phyloP scores from a whole-genome alignment of 192 early-diverging fungal genomes.

The Coemansia reversa region DNA sequence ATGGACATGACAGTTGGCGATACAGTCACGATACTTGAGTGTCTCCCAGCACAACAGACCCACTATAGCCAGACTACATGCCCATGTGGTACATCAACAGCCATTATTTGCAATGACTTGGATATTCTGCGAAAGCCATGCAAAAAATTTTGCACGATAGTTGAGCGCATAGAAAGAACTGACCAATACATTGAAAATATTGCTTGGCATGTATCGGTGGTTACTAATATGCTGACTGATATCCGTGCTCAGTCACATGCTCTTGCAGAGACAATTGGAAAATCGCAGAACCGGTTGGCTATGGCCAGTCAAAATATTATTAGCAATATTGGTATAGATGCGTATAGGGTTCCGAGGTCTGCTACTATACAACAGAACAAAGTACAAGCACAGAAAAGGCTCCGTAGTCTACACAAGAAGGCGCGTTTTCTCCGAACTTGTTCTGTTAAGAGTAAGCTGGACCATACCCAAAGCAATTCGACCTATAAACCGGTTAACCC shows the following conservation, averaged over 20 bases:
- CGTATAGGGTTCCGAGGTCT: no score
- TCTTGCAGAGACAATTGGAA: slow-evolving; percentile 19
- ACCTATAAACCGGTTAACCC: background rate
- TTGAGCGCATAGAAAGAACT: slow-evolving; percentile 36
- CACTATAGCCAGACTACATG: slow-evolving; percentile 7
- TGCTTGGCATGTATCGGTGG: slow-evolving; percentile 21
- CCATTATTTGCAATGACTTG: background rate
- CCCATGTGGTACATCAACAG: background rate
- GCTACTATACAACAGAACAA: background rate
- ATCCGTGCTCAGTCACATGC: slow-evolving; percentile 27
- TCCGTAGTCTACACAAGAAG: background rate
- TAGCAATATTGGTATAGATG: slow-evolving; percentile 8
- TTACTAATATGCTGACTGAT: slow-evolving; percentile 22
- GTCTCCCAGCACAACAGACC: slow-evolving; percentile 7
- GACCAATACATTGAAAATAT: slow-evolving; percentile 23
- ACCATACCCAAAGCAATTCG: background rate
- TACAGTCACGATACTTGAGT: background rate
- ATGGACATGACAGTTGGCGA: slow-evolving; percentile 8
- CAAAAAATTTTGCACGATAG: slow-evolving; percentile 18
- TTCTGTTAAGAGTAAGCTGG: background rate
- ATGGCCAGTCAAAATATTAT: slow-evolving; percentile 13
- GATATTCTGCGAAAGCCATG: slow-evolving; percentile 8
- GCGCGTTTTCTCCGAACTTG: background rate
- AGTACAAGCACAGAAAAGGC: background rate
- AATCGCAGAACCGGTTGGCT: slow-evolving; percentile 28